These are phyloP conservation scores for Plasmodium cynomolgi DNA, from an alignment of 169 alveolate species.

Conservation along the genomic window DNA sequence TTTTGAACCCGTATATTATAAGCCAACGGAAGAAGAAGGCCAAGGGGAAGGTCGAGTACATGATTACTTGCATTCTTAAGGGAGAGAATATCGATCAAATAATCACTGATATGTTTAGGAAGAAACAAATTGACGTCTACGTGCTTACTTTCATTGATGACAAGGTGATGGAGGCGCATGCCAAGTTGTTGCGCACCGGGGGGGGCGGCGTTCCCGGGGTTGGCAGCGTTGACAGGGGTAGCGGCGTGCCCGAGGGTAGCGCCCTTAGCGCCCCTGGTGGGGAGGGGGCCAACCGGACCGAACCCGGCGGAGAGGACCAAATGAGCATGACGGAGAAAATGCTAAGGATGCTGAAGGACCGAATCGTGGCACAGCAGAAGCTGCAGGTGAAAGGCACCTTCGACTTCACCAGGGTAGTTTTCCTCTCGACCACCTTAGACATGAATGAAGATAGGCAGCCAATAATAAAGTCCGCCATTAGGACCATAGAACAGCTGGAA, in stretches of 20 bases:
- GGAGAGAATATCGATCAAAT: slow-evolving; percentile 49
- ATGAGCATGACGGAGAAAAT: slow-evolving; percentile 69
- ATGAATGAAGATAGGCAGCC: slow-evolving; percentile 39
- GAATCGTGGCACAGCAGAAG: slow-evolving; percentile 71
- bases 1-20: slow-evolving; percentile 62
- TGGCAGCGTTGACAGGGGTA: not conserved
- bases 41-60: slow-evolving; percentile 59
- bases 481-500: slow-evolving; percentile 55
- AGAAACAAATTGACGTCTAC: slow-evolving; percentile 44
- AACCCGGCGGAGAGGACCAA: not conserved
- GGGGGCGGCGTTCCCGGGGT: not conserved
- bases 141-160: slow-evolving; percentile 71
- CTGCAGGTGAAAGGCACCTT: slow-evolving; percentile 62
- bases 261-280: not conserved
- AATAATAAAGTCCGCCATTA: slow-evolving; percentile 38
- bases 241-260: not conserved
- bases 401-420: slow-evolving; percentile 45
- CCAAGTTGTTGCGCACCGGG: slow-evolving; percentile 12
- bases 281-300: too few relatives aligned
- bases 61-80: slow-evolving; percentile 35
- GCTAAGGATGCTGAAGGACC: slow-evolving; percentile 47
- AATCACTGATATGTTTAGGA: slow-evolving; percentile 49
- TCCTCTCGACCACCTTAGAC: slow-evolving; percentile 54
- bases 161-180: slow-evolving; percentile 66
- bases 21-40: slow-evolving; percentile 69